Evolutionary conservation across 1,284 basidiomycete genomes (phyloP), one percentile per base, ranked within the genome.

Genomic region (Naganishia sp.): DNA sequence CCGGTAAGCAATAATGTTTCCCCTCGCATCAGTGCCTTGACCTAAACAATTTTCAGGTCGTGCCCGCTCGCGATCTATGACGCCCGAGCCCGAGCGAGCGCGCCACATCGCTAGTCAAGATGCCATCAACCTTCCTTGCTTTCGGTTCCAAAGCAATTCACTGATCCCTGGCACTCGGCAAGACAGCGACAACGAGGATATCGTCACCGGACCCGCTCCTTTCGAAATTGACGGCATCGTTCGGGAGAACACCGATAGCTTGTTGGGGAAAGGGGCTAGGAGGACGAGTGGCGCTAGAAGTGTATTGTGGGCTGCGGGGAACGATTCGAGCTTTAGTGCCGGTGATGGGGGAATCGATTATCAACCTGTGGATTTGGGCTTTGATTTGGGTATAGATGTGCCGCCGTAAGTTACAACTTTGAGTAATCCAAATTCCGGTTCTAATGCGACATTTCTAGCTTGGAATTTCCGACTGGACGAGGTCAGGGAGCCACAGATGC

Each of bases 271-370:
- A 6, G 18, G 47, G 9, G 47, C 9, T 31, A 50, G 47, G 35
- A 18, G 58, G n/a, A 39, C 35, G 13, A 51, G 57, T 25, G 49
- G 58, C 17, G 39, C 39, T n/a, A 15, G 31, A 50, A 50, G 46
- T 28, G 35, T 57, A n/a, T 41, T 61, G 21, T 25, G 50, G 35
- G 58, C 23, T 9, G 55, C 18, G 15, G 65, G 65, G 15, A 39
- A 46, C 17, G 57, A 58, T 57, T 66, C 65, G 51, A 66, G 65
- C 39, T 56, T 66, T 43, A 57, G 64, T 60, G 35, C 56, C 31
- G 50, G 43, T 53, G 57, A 28, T 28, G 65, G 57, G 6, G 54
- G 55, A 31, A 49, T 58, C 11, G 54, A 58, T 21, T 55, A 65
- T 65, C 39, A 47, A 55, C 63, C 63, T 28, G 54, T 65, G 1